Percentiles rank a stretch among this genome's conserved stretches.
Conservation (phyloP, 345 rosid genomes). For the Balakata baccata region DNA sequence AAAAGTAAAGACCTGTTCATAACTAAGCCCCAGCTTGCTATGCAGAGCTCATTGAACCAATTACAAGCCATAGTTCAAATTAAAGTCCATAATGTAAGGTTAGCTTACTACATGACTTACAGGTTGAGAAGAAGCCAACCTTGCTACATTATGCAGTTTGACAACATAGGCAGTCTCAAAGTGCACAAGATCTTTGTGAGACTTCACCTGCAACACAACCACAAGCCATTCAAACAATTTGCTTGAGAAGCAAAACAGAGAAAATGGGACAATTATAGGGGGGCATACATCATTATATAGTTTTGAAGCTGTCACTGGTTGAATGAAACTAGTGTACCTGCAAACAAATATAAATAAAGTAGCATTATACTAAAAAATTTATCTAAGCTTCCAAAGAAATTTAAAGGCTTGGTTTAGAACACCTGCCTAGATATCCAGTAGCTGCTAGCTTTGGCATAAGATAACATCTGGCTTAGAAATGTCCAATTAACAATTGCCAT, state of each 20-base stretch:
- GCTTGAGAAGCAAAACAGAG: constrained; percentile 2
- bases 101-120: constrained; percentile 43
- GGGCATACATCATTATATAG: constrained; percentile 73
- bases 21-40: neutral
- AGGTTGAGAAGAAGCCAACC: constrained; percentile 76
- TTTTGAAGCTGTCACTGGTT: constrained; percentile 87
- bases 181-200: constrained; percentile 79
- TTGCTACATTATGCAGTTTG: constrained; percentile 80
- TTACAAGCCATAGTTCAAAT: constrained; percentile 2
- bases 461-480: neutral
- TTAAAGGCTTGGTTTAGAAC: neutral
- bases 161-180: constrained; percentile 99
- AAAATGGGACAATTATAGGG: constrained; percentile 7
- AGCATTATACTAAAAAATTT: constrained; percentile 1
- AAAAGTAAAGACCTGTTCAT: neutral
- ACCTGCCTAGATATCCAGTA: neutral
- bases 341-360: constrained; percentile 14
- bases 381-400: constrained; percentile 6
- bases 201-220: constrained; percentile 60
- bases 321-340: constrained; percentile 97
- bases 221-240: constrained; percentile 12
- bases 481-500: neutral
- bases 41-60: neutral
- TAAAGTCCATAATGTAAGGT: neutral
- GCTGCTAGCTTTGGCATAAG: neutral